Conservation (phyloP, 257 asterid genomes). For the Leptodermis oblonga region DNA sequence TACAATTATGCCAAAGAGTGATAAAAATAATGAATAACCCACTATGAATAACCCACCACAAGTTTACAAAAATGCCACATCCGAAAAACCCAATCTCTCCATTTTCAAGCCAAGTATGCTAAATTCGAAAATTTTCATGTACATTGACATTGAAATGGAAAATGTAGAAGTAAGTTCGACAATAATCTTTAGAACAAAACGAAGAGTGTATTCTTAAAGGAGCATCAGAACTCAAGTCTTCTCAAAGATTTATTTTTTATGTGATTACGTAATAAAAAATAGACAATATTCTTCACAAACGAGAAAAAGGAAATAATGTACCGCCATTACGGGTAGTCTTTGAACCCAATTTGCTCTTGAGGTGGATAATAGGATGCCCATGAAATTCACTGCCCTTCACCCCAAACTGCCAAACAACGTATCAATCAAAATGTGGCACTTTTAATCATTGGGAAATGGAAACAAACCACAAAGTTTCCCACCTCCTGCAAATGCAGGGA, state of each 20-base stretch:
- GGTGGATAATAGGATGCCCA: conserved; percentile 47
- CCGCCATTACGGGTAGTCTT: conserved; percentile 35
- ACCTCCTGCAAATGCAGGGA: conserved; percentile 42
- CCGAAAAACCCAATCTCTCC: neutral
- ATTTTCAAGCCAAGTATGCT: neutral
- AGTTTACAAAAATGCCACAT: neutral
- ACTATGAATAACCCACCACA: too few species aligned
- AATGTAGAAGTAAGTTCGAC: neutral
- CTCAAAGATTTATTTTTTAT: neutral
- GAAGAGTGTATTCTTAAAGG: too few species aligned
- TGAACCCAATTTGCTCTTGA: conserved; percentile 25
- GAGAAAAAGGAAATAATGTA: conserved; percentile 11
- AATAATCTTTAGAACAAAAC: neutral
- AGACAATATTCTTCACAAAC: too few species aligned
- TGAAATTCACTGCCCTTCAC: conserved; percentile 47
- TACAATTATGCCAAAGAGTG: neutral
- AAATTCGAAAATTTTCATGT: too few species aligned
- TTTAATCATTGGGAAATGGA: neutral
- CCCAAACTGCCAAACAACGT: conserved; percentile 47
- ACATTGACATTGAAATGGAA: too few species aligned
- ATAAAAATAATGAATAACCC: too few species aligned
- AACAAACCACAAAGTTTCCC: neutral
- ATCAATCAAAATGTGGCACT: neutral
- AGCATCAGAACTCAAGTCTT: neutral
- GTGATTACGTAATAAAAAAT: neutral